A percentile compares a stretch with the other conserved stretches of the same genome.
phyloP scores from a whole-genome alignment of 176 grass and related monocot genomes.

The Musa schizocarpa region DNA sequence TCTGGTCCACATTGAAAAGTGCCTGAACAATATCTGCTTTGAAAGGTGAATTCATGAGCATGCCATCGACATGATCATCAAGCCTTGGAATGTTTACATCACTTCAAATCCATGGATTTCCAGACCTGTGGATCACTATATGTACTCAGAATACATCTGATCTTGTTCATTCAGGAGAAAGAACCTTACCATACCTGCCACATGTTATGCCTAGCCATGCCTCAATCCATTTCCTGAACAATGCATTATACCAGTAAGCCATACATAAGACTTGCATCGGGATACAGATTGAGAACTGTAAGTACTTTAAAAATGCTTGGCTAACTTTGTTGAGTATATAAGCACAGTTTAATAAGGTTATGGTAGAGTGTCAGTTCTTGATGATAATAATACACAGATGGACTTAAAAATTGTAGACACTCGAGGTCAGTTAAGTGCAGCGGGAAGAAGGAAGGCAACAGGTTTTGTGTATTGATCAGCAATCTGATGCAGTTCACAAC shows the following conservation, averaged over 20 bases:
- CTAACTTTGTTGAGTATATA: no score
- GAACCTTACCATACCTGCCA: no score
- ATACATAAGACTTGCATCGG: background rate
- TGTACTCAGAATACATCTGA: background rate
- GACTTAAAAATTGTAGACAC: no score
- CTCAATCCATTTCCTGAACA: background rate
- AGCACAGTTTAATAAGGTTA: no score
- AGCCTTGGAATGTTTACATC: background rate
- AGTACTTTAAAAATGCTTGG: background rate
- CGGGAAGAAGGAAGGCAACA: no score
- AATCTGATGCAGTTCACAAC: no score
- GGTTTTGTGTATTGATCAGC: no score
- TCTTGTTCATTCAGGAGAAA: background rate
- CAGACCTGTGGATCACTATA: background rate
- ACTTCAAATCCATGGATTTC: background rate
- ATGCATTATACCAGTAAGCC: background rate
- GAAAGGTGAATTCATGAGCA: background rate
- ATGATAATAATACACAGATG: no score
- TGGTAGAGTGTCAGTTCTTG: no score
- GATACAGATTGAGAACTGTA: background rate
- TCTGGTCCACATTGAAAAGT: no score
- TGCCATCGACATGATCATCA: background rate
- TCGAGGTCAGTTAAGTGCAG: no score
- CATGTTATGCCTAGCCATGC: background rate
- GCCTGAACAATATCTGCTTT: no score